Evolutionary conservation across 2,329 filamentous ascomycete species (phyloP), one percentile per base, ranked within the genome.

Genomic region (Cercospora berteroae): DNA sequence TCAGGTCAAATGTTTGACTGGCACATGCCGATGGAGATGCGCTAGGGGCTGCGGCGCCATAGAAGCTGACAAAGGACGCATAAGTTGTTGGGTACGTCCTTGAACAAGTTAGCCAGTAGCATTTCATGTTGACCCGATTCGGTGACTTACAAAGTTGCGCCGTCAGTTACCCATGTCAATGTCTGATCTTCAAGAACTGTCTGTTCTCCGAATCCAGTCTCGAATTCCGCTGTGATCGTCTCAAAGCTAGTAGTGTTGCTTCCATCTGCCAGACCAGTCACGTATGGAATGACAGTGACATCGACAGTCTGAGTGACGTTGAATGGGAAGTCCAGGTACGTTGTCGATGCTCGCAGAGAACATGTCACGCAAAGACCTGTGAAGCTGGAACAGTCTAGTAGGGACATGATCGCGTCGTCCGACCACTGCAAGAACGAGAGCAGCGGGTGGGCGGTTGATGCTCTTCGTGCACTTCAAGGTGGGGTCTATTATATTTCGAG

Each of bases 31-130:
- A 20, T 10, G 55, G 55, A 18, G 55, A 31, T 13, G 55, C 29
- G 29, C 9, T 58, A 1, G 55, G 55, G 29, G 55, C 55, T 31
- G 29, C 55, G 9, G 18, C 2, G 10, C 13, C 55, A 5, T 5
- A 33, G 55, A 58, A 58, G 55, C 31, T 58, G 55, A 33, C 27
- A 5, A 58, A 58, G n/a, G 55, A 58, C 27, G 55, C 55, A 58
- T 58, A 58, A 7, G 55, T 58, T 13, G 55, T 58, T 36, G 55
- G 55, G 31, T 12, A 58, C 9, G 55, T 58, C 55, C 55, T 58
- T 36, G 48, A 9, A 12, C 6, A 25, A 5, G n/a, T 58, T 36
- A 31, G 29, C 16, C 9, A 18, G 3, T 36, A 23, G 27, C 7
- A 31, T 33, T 33, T 4, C 5, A 33, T 2, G 6, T 1, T 39